Base-by-base conservation (phyloP, 352 stramenopile species). In the Globisporangium barbulae region DNA sequence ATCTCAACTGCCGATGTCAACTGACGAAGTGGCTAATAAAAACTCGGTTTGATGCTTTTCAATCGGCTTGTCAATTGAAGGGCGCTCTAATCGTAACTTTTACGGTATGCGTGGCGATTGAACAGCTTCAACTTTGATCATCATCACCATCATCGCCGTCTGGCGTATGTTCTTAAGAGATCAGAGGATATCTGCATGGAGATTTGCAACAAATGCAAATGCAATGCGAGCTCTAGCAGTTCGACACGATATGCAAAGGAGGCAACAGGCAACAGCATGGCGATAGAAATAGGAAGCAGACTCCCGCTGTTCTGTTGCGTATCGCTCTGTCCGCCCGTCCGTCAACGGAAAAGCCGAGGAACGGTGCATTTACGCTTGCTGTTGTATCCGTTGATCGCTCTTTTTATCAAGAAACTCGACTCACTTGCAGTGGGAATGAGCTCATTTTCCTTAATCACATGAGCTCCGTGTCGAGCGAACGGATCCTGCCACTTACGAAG, bases 111-210 rank as follows among this genome's bases (percentile, higher is more conserved):
- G 5, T 28, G 33, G 25, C 25, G 2, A 28, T 52, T 33, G 25
- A n/a, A 25, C 3, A 2, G 15, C 13, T 22, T 37, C 31, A 30
- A 15, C 48, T 17, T 54, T 17, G 48, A 19, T 30, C 28, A 52
- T 52, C 25, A 30, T 54, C 22, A 54, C 22, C 48, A 54, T 54
- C 48, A 54, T 17, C 22, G 25, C 25, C n/a, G 5, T 12, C 22
- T 53, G 48, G 48, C 48, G 48, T 54, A 54, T 54, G 22, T 54
- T 54, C 48, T 54, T 22, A 54, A 13, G 22, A 54, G 22, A 54
- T 54, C 22, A 42, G 15, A 15, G 10, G 2, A 54, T 54, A 6
- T 22, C 25, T 17, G 13, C 6, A 30, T 13, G 2, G 47, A 25
- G 47, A 53, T 53, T 53, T 52, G 45, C 45, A 53, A 53, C 15